phyloP scores from a whole-genome alignment of 2,329 filamentous ascomycete species.

The Epichloe gansuensis region DNA sequence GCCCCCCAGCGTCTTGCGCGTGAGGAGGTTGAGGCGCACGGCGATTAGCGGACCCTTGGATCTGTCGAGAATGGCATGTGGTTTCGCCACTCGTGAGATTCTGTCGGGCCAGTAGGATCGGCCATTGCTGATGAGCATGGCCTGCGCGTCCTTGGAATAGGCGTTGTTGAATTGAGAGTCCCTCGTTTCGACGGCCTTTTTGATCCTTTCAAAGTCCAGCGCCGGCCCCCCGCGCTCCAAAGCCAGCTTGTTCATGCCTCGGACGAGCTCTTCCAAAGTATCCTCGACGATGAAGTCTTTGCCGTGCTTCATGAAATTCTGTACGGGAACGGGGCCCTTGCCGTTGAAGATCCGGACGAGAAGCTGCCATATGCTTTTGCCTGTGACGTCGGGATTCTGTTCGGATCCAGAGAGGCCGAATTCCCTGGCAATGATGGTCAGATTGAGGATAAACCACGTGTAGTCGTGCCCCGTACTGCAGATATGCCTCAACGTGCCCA shows the following conservation, averaged over 20 bases:
- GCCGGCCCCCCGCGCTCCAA: constrained; percentile 29
- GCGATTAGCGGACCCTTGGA: constrained; percentile 46
- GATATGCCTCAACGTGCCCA: constrained; percentile 45
- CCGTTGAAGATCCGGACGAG: constrained; percentile 37
- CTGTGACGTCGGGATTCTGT: constrained; percentile 48
- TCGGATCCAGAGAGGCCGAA: constrained; percentile 50
- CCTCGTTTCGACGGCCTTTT: constrained; percentile 35
- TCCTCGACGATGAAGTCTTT: constrained; percentile 47
- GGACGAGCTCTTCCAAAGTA: constrained; percentile 40
- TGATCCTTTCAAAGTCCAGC: constrained; percentile 32
- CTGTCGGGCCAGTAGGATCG: constrained; percentile 42
- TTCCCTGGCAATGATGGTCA: constrained; percentile 45
- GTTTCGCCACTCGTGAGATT: constrained; percentile 36
- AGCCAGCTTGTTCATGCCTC: constrained; percentile 45
- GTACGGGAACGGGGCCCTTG: constrained; percentile 41
- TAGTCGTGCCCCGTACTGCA: constrained; percentile 49
- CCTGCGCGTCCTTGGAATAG: constrained; percentile 47
- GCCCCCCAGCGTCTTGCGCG: constrained; percentile 49
- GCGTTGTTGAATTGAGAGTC: constrained; percentile 43
- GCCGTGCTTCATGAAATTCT: constrained; percentile 45
- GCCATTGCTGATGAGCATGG: constrained; percentile 47
- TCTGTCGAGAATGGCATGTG: constrained; percentile 40
- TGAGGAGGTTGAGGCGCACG: constrained; percentile 46
- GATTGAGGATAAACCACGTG: constrained; percentile 48
- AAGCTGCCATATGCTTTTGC: constrained; percentile 41